These are phyloP conservation scores for Cladosporium velox DNA, from an alignment of 2,329 filamentous ascomycete genomes.

Conservation along the genomic window DNA sequence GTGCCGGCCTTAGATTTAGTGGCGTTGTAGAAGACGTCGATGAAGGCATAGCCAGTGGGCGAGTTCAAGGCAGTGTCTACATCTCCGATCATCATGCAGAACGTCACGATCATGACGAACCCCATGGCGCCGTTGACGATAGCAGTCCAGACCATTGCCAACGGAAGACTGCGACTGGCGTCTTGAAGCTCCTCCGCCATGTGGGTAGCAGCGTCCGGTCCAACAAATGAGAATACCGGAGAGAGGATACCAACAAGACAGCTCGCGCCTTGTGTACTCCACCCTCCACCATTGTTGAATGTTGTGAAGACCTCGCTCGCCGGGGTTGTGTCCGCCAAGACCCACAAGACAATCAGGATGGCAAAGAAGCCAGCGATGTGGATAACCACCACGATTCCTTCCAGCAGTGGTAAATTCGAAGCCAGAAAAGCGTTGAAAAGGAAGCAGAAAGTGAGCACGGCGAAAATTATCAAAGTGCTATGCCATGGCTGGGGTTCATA, in stretches of 20 bases:
- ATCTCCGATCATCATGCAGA: conserved; percentile 40
- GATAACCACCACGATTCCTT: conserved; percentile 31
- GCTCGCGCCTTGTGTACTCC: conserved; percentile 22
- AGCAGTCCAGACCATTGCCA: conserved; percentile 24
- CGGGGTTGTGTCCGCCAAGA: conserved; percentile 19
- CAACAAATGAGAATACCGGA: conserved; percentile 19
- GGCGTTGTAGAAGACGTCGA: conserved; percentile 38
- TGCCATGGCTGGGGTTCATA: conserved; percentile 35
- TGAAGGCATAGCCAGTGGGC: conserved; percentile 36
- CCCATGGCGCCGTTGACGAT: conserved; percentile 28
- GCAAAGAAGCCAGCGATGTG: conserved; percentile 28
- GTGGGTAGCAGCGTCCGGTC: conserved; percentile 21
- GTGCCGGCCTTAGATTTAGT: conserved; percentile 40
- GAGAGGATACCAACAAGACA: conserved; percentile 22
- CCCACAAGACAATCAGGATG: conserved; percentile 26
- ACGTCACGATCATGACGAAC: conserved; percentile 34
- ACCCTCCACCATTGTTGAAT: conserved; percentile 25
- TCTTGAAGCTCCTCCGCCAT: conserved; percentile 29
- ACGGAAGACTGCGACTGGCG: conserved; percentile 24
- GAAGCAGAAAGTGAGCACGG: conserved; percentile 40
- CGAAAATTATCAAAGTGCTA: conserved; percentile 34
- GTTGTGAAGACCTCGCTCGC: conserved; percentile 30
- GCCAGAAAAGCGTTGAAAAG: conserved; percentile 35
- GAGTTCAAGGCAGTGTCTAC: conserved; percentile 32
- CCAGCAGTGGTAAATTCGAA: conserved; percentile 38